These are phyloP conservation scores for Ogataea parapolymorpha DNA, from an alignment of 805 yeast genomes.

Conservation along the genomic window DNA sequence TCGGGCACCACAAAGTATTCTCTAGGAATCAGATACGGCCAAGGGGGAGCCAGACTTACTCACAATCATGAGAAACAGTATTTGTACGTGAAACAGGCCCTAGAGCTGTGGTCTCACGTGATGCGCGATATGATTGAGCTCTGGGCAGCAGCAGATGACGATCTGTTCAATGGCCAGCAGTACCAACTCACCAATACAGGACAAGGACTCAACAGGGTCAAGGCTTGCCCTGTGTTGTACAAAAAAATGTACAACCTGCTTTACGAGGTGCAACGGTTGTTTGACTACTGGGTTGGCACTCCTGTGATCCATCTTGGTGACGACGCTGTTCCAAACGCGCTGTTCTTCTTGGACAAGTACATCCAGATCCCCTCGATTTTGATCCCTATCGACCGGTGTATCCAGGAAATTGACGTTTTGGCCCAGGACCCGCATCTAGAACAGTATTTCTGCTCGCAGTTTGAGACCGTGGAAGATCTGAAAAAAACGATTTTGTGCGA, in stretches of 20 bases:
- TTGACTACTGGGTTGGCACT: conserved; percentile 71
- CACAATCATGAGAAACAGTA: conserved; percentile 73
- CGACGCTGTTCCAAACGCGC: conserved; percentile 78
- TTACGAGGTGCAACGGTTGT: conserved; percentile 61
- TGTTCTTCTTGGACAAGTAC: conserved; percentile 76
- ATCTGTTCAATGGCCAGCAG: conserved; percentile 52
- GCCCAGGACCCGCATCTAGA: conserved; percentile 44
- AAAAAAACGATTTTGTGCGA: conserved; percentile 46
- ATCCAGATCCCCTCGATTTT: conserved; percentile 75
- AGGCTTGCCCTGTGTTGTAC: conserved; percentile 66
- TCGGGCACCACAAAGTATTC: conserved; percentile 36
- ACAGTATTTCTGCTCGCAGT: conserved; percentile 55
- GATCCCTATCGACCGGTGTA: conserved; percentile 64
- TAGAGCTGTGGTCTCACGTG: conserved; percentile 71
- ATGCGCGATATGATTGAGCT: conserved; percentile 74
- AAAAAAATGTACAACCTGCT: conserved; percentile 70
- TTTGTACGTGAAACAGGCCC: conserved; percentile 71
- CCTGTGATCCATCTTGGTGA: conserved; percentile 80
- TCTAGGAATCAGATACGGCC: conserved; percentile 64
- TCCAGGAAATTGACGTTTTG: conserved; percentile 52
- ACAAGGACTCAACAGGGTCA: conserved; percentile 76
- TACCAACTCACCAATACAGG: conserved; percentile 71
- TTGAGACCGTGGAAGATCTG: conserved; percentile 52
- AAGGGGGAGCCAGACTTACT: conserved; percentile 66
- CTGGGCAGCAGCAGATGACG: conserved; percentile 77